Percentiles rank a stretch among this genome's conserved stretches.
phyloP scores from a whole-genome alignment of 2,329 filamentous ascomycete species.

The Fusarium oxysporum region DNA sequence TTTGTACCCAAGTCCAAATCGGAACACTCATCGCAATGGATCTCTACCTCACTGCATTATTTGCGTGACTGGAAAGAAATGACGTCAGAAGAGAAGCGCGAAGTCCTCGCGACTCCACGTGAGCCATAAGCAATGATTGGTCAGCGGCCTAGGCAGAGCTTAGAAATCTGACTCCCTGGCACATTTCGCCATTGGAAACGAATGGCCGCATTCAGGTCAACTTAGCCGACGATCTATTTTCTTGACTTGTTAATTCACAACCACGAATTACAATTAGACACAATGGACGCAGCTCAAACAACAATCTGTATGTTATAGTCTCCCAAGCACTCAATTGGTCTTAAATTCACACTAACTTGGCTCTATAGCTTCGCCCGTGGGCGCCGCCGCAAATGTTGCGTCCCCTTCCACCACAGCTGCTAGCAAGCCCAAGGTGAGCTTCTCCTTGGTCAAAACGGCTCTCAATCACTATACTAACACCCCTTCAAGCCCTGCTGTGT shows the following conservation, averaged over 20 bases:
- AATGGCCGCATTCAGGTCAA: slow-evolving; percentile 24
- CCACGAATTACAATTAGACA: slow-evolving; percentile 30
- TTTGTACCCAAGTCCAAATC: neutral
- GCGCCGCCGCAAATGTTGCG: slow-evolving; percentile 46
- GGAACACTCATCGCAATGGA: neutral
- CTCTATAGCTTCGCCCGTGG: slow-evolving; percentile 34
- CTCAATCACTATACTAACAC: slow-evolving; percentile 25
- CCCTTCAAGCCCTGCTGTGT: slow-evolving; percentile 89
- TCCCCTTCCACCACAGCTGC: slow-evolving; percentile 42
- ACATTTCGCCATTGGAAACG: slow-evolving; percentile 43
- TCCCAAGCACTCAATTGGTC: neutral
- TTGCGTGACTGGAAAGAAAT: slow-evolving; percentile 19
- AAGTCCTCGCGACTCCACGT: slow-evolving; percentile 46
- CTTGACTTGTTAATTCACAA: slow-evolving; percentile 34
- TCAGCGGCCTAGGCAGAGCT: slow-evolving; percentile 38
- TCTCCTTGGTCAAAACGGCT: slow-evolving; percentile 7
- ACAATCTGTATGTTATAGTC: slow-evolving; percentile 41
- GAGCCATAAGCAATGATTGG: slow-evolving; percentile 47
- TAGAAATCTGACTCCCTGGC: slow-evolving; percentile 45
- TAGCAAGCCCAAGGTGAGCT: slow-evolving; percentile 59
- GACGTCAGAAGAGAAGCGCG: slow-evolving; percentile 42
- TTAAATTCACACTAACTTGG: slow-evolving; percentile 8
- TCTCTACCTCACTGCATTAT: neutral
- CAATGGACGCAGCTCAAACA: slow-evolving; percentile 49
- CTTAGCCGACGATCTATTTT: slow-evolving; percentile 21